Evolutionary conservation across 331 rosid species (phyloP), one percentile per base, ranked within the genome.

Genomic region (Spiraea crenata): DNA sequence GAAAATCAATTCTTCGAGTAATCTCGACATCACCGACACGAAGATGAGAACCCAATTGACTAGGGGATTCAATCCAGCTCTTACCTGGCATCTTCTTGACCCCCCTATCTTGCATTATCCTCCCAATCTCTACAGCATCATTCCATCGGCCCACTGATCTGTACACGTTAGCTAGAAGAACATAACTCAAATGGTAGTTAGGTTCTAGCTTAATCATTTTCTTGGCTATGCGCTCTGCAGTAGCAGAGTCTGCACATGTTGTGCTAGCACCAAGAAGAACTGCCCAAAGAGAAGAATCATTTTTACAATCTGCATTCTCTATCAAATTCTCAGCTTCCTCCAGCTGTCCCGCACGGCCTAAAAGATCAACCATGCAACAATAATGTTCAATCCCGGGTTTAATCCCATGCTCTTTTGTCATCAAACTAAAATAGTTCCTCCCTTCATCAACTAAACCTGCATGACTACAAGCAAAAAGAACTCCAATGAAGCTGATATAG

Each of bases 211-310:
- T 76, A 69, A 93, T 90, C 97, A 93, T 81, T 74, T 83, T 93
- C 83, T 79, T 87, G 0, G 97, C 97, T 38, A 93, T 69, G 19
- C 93, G 84, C 72, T 93, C 98, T 6, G 98, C 90, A 2, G 85
- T 82, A 44, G 64, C 76, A 62, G 85, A 70, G 72, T 88, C 76
- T 0, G 85, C 77, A 65, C 86, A 74, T 19, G 85, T 86, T 3
- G 92, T 83, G 78, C 95, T 90, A 68, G 98, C 93, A 49, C 98
- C 98, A 38, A 93, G 87, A 79, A 93, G 93, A 84, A 81, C 96
- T 20, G 79, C 85, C 97, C 97, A 90, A 40, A 88, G 89, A 42
- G 96, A 82, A 2, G 84, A 82, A 68, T 85, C 82, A 25, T 79
- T 74, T 73, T 80, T 82, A 70, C 82, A 90, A 39, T 87, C 96